A percentile compares a stretch with the other conserved stretches of the same genome.
Conservation (phyloP, 768 basidiomycete genomes). For the Rhizopogon sp. region DNA sequence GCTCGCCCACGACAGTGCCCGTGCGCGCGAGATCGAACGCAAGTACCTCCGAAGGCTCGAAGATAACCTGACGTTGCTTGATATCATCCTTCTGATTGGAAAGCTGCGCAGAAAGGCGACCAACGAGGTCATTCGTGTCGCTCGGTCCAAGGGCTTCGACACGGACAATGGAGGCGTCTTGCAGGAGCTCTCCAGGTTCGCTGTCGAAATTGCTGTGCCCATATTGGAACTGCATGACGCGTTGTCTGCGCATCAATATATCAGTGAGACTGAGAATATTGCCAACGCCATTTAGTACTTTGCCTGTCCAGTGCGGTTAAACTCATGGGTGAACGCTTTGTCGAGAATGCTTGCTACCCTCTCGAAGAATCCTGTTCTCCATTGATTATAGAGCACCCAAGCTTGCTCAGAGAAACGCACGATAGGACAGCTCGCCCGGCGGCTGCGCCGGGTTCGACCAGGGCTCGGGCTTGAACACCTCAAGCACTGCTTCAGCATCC, state of each 20-base stretch:
- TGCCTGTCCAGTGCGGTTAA: conserved; percentile 26
- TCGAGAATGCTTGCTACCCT: conserved; percentile 42
- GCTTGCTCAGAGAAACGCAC: conserved; percentile 21
- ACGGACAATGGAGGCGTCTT: conserved; percentile 43
- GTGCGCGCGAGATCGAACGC: conserved; percentile 45
- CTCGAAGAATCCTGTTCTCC: conserved; percentile 43
- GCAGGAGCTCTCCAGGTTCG: conserved; percentile 24
- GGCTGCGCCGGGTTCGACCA: conserved; percentile 31
- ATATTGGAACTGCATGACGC: conserved; percentile 55
- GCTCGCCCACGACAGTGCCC: conserved; percentile 18
- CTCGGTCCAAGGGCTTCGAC: conserved; percentile 39
- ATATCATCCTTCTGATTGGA: conserved; percentile 20
- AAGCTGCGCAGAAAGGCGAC: conserved; percentile 36
- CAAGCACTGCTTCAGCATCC: conserved; percentile 45
- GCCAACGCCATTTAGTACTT: conserved; percentile 21
- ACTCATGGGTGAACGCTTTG: conserved; percentile 33
- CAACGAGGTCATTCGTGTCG: conserved; percentile 52
- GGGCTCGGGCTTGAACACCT: conserved; percentile 38
- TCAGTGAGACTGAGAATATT: not conserved
- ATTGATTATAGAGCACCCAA: not conserved
- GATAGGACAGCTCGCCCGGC: conserved; percentile 38
- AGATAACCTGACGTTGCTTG: conserved; percentile 51
- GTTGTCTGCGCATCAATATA: conserved; percentile 20
- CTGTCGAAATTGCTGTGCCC: conserved; percentile 35
- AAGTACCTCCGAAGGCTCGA: conserved; percentile 58